Percentiles rank a stretch among this genome's conserved stretches.
These are phyloP conservation scores for Beta vulgaris DNA, from an alignment of 148 eudicot genomes.

Conservation along the genomic window DNA sequence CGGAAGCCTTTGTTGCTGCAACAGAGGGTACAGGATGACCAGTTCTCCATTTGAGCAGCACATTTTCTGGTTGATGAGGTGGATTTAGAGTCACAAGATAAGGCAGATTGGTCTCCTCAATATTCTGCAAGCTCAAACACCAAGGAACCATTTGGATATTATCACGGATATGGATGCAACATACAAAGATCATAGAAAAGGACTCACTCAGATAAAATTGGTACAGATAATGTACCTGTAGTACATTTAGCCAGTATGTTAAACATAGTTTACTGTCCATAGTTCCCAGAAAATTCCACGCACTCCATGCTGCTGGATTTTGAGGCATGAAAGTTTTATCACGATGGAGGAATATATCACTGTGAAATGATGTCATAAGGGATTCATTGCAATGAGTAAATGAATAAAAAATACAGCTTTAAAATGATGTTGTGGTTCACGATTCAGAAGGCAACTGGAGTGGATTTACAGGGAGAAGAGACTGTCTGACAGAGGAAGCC, in stretches of 20 bases:
- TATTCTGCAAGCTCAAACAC: conserved; percentile 49
- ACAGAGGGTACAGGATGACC: conserved; percentile 93
- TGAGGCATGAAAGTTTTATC: conserved; percentile 82
- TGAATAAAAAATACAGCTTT: not conserved
- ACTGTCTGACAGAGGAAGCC: no score
- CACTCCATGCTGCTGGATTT: conserved; percentile 93
- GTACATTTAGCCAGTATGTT: conserved; percentile 97
- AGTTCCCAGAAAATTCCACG: conserved; percentile 89
- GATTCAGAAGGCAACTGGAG: no score
- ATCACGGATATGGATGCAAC: no score
- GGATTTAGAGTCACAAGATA: conserved; percentile 89
- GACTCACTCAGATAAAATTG: no score
- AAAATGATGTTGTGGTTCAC: conserved; percentile 2
- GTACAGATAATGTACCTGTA: conserved; percentile 86
- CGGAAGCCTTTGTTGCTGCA: conserved; percentile 85
- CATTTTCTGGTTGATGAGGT: conserved; percentile 50
- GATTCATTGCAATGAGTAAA: not conserved
- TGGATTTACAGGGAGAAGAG: no score
- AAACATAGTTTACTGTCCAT: conserved; percentile 60
- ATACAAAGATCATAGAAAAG: not conserved
- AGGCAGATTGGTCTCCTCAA: conserved; percentile 49
- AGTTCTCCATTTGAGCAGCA: conserved; percentile 76
- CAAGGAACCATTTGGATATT: not conserved
- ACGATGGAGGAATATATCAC: conserved; percentile 85
- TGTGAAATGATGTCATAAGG: conserved; percentile 26